Conservation (phyloP, 495 filamentous ascomycete genomes). For the Xylaria acuta region DNA sequence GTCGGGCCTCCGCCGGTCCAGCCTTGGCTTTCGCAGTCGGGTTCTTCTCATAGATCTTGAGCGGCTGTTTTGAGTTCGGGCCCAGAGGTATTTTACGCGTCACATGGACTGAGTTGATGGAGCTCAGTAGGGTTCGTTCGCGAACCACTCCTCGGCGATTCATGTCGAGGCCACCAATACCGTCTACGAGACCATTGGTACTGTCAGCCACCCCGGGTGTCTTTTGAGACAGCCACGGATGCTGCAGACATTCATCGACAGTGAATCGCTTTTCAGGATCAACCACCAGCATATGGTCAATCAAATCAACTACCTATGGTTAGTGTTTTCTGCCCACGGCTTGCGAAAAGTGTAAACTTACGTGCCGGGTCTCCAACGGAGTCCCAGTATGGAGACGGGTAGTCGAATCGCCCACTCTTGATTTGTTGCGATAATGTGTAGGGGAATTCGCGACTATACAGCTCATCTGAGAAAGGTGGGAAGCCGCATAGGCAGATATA, state of each 20-base stretch:
- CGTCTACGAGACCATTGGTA: conserved; percentile 89
- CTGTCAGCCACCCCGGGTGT: conserved; percentile 72
- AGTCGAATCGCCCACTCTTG: conserved; percentile 85
- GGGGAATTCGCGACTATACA: conserved; percentile 78
- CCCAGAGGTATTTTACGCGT: conserved; percentile 64
- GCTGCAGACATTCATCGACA: conserved; percentile 86
- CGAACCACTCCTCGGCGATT: conserved; percentile 77
- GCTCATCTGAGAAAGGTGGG: conserved; percentile 95
- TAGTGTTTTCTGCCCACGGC: conserved; percentile 22
- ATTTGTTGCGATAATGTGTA: conserved; percentile 92
- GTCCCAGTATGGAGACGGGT: conserved; percentile 98
- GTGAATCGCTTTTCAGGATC: conserved; percentile 83
- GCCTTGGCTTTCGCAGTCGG: conserved; percentile 40
- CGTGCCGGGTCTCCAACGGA: conserved; percentile 82
- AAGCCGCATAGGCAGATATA: conserved; percentile 99
- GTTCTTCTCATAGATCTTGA: conserved; percentile 85
- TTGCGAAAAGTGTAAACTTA: conserved; percentile 37
- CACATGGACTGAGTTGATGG: conserved; percentile 79
- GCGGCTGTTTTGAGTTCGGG: conserved; percentile 56
- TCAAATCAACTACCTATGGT: conserved; percentile 72
- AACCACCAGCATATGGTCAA: conserved; percentile 93
- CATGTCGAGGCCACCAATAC: conserved; percentile 82
- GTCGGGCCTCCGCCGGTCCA: conserved; percentile 60
- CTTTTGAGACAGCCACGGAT: conserved; percentile 81
- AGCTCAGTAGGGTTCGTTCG: conserved; percentile 84